phyloP scores from a whole-genome alignment of 2,329 filamentous ascomycete species.

The Monilinia vaccinii-corymbosi region DNA sequence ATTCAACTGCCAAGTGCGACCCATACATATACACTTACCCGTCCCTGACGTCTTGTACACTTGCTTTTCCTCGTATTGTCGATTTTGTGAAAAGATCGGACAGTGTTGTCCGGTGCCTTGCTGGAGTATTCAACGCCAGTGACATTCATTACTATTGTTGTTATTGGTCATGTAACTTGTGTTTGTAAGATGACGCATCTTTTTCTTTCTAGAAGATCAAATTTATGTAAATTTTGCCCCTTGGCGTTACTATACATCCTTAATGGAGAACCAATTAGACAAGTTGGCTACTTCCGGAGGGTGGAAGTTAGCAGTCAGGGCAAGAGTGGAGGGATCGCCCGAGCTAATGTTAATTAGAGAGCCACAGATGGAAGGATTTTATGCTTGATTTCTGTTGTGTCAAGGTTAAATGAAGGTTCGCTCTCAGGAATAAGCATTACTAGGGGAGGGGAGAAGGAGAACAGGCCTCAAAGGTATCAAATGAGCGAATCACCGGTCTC shows the following conservation, averaged over 20 bases:
- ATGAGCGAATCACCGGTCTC: background rate
- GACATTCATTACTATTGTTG: too few species aligned
- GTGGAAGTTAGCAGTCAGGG: too few species aligned
- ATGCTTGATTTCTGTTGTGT: constrained; percentile 1
- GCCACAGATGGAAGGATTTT: background rate
- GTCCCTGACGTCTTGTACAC: background rate
- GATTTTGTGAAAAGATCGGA: background rate
- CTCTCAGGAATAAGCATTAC: background rate
- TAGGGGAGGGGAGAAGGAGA: background rate
- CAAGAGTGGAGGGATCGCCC: background rate
- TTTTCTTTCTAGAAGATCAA: constrained; percentile 4
- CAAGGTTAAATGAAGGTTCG: background rate
- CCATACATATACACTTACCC: background rate
- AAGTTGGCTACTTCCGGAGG: background rate
- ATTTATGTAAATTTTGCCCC: background rate
- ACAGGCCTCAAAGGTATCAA: background rate
- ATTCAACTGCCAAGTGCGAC: constrained; percentile 2
- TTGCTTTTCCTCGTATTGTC: constrained; percentile 1
- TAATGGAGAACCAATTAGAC: background rate
- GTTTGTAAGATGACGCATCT: background rate
- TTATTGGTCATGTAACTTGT: background rate
- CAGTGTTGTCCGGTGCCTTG: background rate
- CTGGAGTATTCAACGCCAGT: background rate
- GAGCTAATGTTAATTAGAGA: background rate
- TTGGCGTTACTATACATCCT: constrained; percentile 4